A percentile compares a stretch with the other conserved stretches of the same genome.
Evolutionary conservation across 441 rosid genomes (phyloP).

Genomic region (Macaranga tanarius): DNA sequence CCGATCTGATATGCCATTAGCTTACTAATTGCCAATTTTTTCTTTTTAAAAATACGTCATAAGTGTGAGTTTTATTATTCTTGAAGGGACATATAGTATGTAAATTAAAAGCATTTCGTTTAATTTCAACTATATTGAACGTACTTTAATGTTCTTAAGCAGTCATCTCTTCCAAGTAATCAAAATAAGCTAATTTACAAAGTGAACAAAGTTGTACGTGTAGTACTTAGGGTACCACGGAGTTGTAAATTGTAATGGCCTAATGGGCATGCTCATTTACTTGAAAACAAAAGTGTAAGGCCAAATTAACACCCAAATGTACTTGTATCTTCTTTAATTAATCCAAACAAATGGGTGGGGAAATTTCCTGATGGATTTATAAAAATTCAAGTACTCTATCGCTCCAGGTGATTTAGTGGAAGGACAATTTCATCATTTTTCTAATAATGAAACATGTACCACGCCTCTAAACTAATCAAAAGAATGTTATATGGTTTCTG

Average conservation of each 20-base stretch:
- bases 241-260: too few relatives aligned
- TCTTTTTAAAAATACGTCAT: too few relatives aligned
- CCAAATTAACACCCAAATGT: background rate
- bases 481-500: background rate
- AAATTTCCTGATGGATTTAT: slow-evolving; percentile 1
- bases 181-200: background rate
- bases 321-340: background rate
- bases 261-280: background rate
- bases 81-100: too few relatives aligned
- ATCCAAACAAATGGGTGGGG: background rate
- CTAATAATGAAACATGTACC: background rate
- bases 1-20: too few relatives aligned
- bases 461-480: background rate
- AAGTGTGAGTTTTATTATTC: too few relatives aligned
- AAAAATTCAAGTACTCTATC: background rate
- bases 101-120: too few relatives aligned
- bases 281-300: background rate
- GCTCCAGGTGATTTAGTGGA: background rate
- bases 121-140: background rate
- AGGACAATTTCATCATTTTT: background rate
- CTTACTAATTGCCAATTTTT: too few relatives aligned
- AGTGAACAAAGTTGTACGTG: background rate
- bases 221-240: background rate
- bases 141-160: background rate
- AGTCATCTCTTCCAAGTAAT: background rate